These are phyloP conservation scores for Chlamydomonas incerta DNA, from an alignment of 139 green algal species.

Conservation along the genomic window DNA sequence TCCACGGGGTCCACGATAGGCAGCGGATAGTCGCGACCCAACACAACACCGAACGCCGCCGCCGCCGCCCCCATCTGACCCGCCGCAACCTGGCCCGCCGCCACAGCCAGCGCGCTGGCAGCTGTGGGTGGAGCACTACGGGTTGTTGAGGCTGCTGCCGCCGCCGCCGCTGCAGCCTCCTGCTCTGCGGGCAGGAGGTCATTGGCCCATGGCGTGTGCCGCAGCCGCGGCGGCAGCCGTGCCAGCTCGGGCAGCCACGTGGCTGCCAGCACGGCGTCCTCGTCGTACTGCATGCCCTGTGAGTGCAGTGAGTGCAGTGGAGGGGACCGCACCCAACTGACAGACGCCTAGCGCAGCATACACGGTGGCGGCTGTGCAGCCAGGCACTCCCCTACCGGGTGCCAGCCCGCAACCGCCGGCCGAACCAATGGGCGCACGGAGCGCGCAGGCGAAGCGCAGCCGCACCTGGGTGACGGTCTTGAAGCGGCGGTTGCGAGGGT, in stretches of 20 bases:
- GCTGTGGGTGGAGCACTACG: too few species aligned
- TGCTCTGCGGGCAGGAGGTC: too few species aligned
- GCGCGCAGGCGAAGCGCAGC: too few species aligned
- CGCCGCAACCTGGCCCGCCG: too few species aligned
- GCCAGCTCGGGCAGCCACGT: slow-evolving; percentile 69
- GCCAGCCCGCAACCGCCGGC: too few species aligned
- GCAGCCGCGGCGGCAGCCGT: slow-evolving; percentile 33
- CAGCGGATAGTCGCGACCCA: slow-evolving; percentile 32
- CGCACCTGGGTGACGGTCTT: slow-evolving; percentile 70
- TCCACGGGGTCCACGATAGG: slow-evolving; percentile 30
- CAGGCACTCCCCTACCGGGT: too few species aligned
- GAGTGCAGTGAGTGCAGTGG: neutral
- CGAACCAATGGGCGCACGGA: too few species aligned
- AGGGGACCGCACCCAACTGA: neutral
- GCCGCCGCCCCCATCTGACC: neutral
- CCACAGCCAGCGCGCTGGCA: too few species aligned
- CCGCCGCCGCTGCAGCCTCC: too few species aligned
- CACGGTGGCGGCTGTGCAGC: too few species aligned
- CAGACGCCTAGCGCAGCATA: too few species aligned
- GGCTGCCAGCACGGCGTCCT: slow-evolving; percentile 47
- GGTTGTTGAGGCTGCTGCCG: too few species aligned
- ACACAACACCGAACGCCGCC: neutral
- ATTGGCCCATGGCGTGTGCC: slow-evolving; percentile 52
- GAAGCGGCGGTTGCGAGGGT: slow-evolving; percentile 67
- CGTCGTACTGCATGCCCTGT: slow-evolving; percentile 68